Conservation (phyloP, 331 rosid species). For the Malus hybrid region DNA sequence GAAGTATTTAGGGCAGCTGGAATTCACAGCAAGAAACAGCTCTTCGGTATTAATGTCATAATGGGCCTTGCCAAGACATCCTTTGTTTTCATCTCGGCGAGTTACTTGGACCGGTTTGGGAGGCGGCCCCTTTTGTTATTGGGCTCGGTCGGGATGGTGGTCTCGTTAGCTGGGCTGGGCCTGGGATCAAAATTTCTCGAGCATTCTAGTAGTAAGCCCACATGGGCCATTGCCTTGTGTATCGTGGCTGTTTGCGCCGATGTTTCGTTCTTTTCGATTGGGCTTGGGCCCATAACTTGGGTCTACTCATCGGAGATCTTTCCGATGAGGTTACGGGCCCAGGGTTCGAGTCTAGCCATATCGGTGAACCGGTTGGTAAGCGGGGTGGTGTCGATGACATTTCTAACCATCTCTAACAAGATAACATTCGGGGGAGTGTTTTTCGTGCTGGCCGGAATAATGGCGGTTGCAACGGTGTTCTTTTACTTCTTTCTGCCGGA, state of each 20-base stretch:
- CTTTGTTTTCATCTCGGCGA: constrained; percentile 50
- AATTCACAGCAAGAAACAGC: constrained; percentile 33
- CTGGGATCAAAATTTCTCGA: constrained; percentile 51
- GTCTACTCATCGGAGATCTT: constrained; percentile 76
- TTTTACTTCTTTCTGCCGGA: constrained; percentile 46
- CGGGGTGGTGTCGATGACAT: constrained; percentile 64
- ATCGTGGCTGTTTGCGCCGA: constrained; percentile 46
- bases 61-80: constrained; percentile 59
- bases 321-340: constrained; percentile 68
- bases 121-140: constrained; percentile 69
- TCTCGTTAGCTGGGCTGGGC: constrained; percentile 48
- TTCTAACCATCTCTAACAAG: constrained; percentile 43
- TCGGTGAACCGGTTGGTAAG: constrained; percentile 74
- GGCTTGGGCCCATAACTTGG: constrained; percentile 87
- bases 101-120: constrained; percentile 54
- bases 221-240: constrained; percentile 49
- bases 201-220: constrained; percentile 18
- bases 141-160: constrained; percentile 56
- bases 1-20: constrained; percentile 69
- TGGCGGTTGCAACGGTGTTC: constrained; percentile 38
- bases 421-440: constrained; percentile 74
- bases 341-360: constrained; percentile 56
- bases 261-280: constrained; percentile 72
- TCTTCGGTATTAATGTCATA: constrained; percentile 49
- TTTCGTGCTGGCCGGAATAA: constrained; percentile 43